Conservation (phyloP, 352 stramenopile species). For the Pythium coloratum region DNA sequence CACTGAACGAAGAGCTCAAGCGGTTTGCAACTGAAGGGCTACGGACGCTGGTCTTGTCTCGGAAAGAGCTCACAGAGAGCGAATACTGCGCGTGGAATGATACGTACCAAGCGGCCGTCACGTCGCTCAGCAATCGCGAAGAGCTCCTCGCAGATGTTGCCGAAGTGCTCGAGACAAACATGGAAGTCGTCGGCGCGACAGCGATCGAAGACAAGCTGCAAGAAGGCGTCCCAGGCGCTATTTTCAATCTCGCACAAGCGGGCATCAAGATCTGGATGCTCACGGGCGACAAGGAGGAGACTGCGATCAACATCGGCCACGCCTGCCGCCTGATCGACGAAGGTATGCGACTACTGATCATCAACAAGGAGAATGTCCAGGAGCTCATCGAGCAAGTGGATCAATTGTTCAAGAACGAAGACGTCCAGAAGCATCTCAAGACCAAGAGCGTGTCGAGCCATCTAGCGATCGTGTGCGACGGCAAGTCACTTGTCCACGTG, state of each 20-base stretch:
- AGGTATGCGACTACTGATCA: conserved; percentile 50
- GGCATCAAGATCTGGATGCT: conserved; percentile 95
- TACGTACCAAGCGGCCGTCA: conserved; percentile 65
- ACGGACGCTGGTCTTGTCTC: conserved; percentile 76
- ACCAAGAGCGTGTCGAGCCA: conserved; percentile 45
- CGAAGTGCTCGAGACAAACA: conserved; percentile 59
- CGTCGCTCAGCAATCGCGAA: conserved; percentile 58
- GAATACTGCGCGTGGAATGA: conserved; percentile 70
- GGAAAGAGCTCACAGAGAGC: conserved; percentile 49
- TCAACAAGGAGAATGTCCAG: conserved; percentile 50
- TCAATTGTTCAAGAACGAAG: conserved; percentile 40
- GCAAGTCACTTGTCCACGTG: conserved; percentile 71
- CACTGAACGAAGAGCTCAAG: conserved; percentile 61
- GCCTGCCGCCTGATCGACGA: conserved; percentile 73
- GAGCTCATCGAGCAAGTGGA: conserved; percentile 58
- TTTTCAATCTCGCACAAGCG: conserved; percentile 81
- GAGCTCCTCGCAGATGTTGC: conserved; percentile 53
- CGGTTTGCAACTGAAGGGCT: conserved; percentile 82
- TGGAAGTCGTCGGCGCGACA: conserved; percentile 87
- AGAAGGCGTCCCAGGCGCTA: conserved; percentile 85
- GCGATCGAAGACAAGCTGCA: conserved; percentile 95
- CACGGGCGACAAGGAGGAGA: conserved; percentile 94
- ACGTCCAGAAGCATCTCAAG: conserved; percentile 51
- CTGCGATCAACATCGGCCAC: conserved; percentile 92
- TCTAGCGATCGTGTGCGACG: conserved; percentile 64